These are phyloP conservation scores for Lasiodiplodia sp. DNA, from an alignment of 2,329 filamentous ascomycete genomes.

Conservation along the genomic window DNA sequence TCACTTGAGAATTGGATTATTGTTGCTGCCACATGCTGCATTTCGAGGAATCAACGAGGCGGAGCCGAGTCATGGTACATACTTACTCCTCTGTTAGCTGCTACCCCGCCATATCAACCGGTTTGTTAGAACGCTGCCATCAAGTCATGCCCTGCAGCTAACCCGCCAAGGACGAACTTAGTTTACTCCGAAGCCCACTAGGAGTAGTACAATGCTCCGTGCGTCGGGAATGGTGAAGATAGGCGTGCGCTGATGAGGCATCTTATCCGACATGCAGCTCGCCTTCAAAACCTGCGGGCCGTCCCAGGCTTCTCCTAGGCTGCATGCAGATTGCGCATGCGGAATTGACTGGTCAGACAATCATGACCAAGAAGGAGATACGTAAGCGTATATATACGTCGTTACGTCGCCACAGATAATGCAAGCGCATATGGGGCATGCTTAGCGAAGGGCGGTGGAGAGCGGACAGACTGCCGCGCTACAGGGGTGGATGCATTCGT, in stretches of 20 bases:
- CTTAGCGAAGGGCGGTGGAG: conserved; percentile 11
- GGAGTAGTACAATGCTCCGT: not conserved
- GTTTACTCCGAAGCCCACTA: not conserved
- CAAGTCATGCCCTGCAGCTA: not conserved
- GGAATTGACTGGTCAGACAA: not conserved
- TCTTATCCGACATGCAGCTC: not conserved
- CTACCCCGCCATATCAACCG: no score
- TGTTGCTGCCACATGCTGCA: not conserved
- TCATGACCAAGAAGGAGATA: not conserved
- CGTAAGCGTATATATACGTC: not conserved
- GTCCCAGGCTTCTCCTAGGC: conserved; percentile 5
- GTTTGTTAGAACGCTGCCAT: no score
- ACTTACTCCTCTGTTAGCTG: no score
- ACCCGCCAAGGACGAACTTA: no score
- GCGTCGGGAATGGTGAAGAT: conserved; percentile 11
- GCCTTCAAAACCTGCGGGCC: conserved; percentile 15
- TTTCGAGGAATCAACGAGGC: no score
- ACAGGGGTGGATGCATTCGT: not conserved
- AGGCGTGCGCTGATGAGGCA: not conserved
- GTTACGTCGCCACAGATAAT: not conserved
- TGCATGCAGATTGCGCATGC: not conserved
- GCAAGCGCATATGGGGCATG: not conserved
- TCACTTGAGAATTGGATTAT: no score
- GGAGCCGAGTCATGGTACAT: no score
- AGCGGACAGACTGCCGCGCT: not conserved